phyloP scores from a whole-genome alignment of 2,329 filamentous ascomycete genomes.

The Diaporthe aspalathi region DNA sequence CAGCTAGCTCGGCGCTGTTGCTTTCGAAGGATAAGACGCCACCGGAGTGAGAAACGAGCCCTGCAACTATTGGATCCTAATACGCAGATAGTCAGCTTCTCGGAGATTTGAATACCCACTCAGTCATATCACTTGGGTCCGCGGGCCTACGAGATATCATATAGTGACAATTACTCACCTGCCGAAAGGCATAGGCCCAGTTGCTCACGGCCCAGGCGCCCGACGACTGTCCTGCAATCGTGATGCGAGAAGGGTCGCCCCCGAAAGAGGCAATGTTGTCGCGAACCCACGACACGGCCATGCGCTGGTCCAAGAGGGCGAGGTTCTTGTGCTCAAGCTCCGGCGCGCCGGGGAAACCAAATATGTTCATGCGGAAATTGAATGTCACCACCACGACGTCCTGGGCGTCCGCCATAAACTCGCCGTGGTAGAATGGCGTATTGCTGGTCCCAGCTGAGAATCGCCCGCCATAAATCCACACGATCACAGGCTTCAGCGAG shows the following conservation, averaged over 20 bases:
- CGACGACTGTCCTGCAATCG: constrained; percentile 28
- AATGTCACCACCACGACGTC: constrained; percentile 34
- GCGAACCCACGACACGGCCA: constrained; percentile 30
- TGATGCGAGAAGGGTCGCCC: constrained; percentile 29
- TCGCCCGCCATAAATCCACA: constrained; percentile 58
- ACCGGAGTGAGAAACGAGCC: constrained; percentile 21
- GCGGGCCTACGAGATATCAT: neutral
- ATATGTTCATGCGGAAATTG: constrained; percentile 33
- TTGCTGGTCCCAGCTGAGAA: constrained; percentile 49
- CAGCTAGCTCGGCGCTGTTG: constrained; percentile 16
- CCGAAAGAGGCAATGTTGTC: constrained; percentile 27
- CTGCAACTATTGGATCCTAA: constrained; percentile 13
- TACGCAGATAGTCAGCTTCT: neutral
- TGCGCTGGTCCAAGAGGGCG: constrained; percentile 31
- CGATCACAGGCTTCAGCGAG: constrained; percentile 53
- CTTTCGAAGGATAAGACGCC: constrained; percentile 5
- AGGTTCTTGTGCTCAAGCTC: constrained; percentile 32
- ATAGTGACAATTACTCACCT: neutral
- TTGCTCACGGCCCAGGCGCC: constrained; percentile 18
- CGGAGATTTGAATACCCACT: neutral
- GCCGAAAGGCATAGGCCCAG: constrained; percentile 3
- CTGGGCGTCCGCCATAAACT: constrained; percentile 16
- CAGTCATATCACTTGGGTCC: too few species aligned
- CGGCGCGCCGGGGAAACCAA: constrained; percentile 31
- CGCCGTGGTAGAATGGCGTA: constrained; percentile 32